Evolutionary conservation across 2,329 filamentous ascomycete genomes (phyloP).

Genomic region (Akanthomyces muscarius): DNA sequence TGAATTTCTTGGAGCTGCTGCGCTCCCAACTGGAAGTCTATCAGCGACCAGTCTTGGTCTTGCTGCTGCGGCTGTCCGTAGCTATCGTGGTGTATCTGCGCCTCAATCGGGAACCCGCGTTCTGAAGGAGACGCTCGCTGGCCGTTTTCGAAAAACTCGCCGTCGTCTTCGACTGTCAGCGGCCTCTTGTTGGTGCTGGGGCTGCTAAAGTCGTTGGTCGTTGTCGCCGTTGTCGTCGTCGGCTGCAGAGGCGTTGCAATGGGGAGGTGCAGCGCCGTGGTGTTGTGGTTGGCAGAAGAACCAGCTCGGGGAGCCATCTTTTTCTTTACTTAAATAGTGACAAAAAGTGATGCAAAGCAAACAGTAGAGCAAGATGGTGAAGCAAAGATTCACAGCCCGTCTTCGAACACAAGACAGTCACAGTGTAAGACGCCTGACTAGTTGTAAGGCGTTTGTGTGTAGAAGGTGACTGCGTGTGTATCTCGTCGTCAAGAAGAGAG

Average conservation of each 20-base stretch:
- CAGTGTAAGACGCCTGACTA: background rate
- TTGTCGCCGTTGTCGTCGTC: too few species aligned
- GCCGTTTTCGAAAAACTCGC: background rate
- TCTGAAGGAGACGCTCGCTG: background rate
- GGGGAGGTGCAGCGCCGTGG: background rate
- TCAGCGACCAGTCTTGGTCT: background rate
- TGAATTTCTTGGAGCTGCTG: too few species aligned
- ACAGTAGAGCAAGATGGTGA: too few species aligned
- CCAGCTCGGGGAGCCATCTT: too few species aligned
- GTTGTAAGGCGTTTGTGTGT: too few species aligned
- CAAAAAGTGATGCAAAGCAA: too few species aligned
- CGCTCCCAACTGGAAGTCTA: too few species aligned
- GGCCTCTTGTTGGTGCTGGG: background rate
- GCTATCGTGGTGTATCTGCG: background rate
- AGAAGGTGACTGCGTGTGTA: too few species aligned
- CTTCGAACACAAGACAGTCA: background rate
- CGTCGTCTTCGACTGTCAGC: background rate
- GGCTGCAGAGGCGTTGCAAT: background rate
- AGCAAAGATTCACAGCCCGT: too few species aligned
- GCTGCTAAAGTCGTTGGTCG: background rate
- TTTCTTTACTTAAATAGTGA: too few species aligned
- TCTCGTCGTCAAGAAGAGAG: too few species aligned
- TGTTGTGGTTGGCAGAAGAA: background rate
- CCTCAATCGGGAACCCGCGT: background rate
- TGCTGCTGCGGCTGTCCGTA: background rate